These are phyloP conservation scores for Serendipita sp. DNA, from an alignment of 768 basidiomycete species.

Conservation along the genomic window DNA sequence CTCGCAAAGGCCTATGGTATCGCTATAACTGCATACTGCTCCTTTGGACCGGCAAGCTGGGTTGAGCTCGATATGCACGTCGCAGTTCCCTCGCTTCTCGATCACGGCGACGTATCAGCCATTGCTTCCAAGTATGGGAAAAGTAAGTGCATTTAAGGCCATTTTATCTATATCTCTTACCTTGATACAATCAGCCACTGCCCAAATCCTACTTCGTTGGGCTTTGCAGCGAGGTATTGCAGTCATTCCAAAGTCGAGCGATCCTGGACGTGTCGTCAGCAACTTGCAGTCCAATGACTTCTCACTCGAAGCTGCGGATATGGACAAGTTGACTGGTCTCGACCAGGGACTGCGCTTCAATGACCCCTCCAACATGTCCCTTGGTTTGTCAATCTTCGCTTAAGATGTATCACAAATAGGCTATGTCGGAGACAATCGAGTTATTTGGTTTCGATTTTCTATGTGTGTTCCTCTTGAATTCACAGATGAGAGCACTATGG, in stretches of 20 bases:
- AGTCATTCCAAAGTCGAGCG: conserved; percentile 59
- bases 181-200: conserved; percentile 20
- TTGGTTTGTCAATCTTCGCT: conserved; percentile 52
- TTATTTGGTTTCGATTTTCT: not conserved
- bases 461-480: not conserved
- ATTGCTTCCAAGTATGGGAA: conserved; percentile 36
- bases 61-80: conserved; percentile 39
- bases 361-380: conserved; percentile 51
- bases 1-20: conserved; percentile 30
- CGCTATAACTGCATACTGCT: conserved; percentile 39
- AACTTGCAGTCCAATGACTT: conserved; percentile 36
- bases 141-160: conserved; percentile 23
- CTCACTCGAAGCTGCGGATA: conserved; percentile 39
- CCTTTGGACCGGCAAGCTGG: conserved; percentile 38
- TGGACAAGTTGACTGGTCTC: conserved; percentile 38
- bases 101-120: conserved; percentile 27
- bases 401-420: conserved; percentile 21
- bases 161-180: not conserved
- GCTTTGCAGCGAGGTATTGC: conserved; percentile 57
- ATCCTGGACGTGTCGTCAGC: conserved; percentile 26
- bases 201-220: conserved; percentile 67
- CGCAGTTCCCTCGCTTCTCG: conserved; percentile 23
- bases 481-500: not conserved
- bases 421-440: not conserved
- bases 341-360: conserved; percentile 52